A percentile compares a stretch with the other conserved stretches of the same genome.
These are phyloP conservation scores for Candolleomyces eurysporus DNA, from an alignment of 768 basidiomycete genomes.

Conservation along the genomic window DNA sequence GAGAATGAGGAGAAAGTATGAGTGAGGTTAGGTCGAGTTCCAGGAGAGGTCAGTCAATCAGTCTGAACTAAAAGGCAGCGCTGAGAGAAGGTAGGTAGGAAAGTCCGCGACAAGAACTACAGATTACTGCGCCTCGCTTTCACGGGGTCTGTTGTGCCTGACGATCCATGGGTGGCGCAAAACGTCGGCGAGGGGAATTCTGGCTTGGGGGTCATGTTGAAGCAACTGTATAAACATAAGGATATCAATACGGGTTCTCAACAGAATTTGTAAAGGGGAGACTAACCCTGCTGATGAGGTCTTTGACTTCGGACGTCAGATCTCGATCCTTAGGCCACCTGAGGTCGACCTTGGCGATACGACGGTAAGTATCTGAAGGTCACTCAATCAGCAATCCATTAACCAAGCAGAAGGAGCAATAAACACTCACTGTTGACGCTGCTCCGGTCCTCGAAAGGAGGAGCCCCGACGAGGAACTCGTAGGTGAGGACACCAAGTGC, in stretches of 20 bases:
- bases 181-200: slow-evolving; percentile 74
- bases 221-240: slow-evolving; percentile 59
- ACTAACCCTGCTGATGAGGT: slow-evolving; percentile 60
- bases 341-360: slow-evolving; percentile 87
- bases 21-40: too few species aligned
- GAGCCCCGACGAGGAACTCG: slow-evolving; percentile 85
- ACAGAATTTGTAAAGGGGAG: slow-evolving; percentile 9
- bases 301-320: slow-evolving; percentile 63
- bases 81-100: too few species aligned
- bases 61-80: too few species aligned
- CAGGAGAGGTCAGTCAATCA: too few species aligned
- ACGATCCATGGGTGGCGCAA: slow-evolving; percentile 85
- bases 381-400: neutral
- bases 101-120: too few species aligned
- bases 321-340: slow-evolving; percentile 45
- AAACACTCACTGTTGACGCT: slow-evolving; percentile 66
- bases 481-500: slow-evolving; percentile 95
- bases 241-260: neutral
- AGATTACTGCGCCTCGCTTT: slow-evolving; percentile 15
- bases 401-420: neutral
- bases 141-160: slow-evolving; percentile 39
- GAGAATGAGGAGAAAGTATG: too few species aligned
- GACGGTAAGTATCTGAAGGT: slow-evolving; percentile 78
- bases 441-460: slow-evolving; percentile 78
- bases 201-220: slow-evolving; percentile 73